Percentiles rank a stretch among this genome's conserved stretches.
Conservation (phyloP, 306 rosid genomes). For the Mimosa bimucronata region DNA sequence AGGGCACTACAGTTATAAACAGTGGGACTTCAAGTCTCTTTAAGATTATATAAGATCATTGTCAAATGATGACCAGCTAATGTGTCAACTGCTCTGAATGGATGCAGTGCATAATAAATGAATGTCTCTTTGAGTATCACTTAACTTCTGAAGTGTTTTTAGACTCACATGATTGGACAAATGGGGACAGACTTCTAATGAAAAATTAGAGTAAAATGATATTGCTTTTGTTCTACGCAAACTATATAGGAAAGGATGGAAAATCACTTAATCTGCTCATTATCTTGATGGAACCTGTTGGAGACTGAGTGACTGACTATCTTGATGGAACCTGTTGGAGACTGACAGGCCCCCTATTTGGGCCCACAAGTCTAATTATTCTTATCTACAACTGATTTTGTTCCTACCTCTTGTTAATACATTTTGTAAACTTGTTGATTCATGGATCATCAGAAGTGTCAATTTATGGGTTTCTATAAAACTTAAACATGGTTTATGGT, state of each 20-base stretch:
- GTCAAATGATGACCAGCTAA: not conserved
- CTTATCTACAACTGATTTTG: not conserved
- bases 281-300: no score
- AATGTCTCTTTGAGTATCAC: not conserved
- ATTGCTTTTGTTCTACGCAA: not conserved
- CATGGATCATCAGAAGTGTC: not conserved
- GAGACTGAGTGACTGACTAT: no score
- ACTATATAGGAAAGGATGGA: not conserved
- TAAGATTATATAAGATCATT: slow-evolving; percentile 15
- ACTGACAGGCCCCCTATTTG: not conserved
- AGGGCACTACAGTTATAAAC: slow-evolving; percentile 18
- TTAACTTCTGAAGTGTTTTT: not conserved
- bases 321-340: no score
- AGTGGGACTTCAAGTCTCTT: slow-evolving; percentile 18
- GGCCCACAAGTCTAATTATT: not conserved
- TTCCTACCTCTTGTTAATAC: not conserved
- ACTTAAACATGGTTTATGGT: not conserved
- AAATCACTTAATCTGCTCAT: slow-evolving; percentile 1
- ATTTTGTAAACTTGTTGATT: no score
- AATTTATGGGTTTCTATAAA: not conserved
- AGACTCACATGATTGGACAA: not conserved
- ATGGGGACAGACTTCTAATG: slow-evolving; percentile 17
- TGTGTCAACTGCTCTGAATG: slow-evolving; percentile 10
- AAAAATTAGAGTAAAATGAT: slow-evolving; percentile 10
- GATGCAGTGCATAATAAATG: slow-evolving; percentile 23